A percentile compares a stretch with the other conserved stretches of the same genome.
These are phyloP conservation scores for Pelargonium hybrid DNA, from an alignment of 441 rosid genomes.

Conservation along the genomic window DNA sequence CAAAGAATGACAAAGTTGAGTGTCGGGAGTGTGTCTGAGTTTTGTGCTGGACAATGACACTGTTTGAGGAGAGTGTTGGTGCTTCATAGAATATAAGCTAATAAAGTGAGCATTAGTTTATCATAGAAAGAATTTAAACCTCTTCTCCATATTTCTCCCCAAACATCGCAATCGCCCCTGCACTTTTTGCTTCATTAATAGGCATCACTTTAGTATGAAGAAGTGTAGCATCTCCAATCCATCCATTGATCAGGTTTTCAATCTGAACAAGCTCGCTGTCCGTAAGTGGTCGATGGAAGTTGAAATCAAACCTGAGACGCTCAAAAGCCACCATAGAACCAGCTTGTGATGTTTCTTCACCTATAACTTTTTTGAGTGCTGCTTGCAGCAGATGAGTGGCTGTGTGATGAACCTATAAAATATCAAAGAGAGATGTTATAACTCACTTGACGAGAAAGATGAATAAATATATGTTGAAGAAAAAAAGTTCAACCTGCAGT, in stretches of 20 bases:
- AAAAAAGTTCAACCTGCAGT: conserved; percentile 4
- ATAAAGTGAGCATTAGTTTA: conserved; percentile 1
- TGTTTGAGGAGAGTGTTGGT: too few relatives aligned
- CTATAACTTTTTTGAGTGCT: conserved; percentile 73
- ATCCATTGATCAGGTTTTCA: conserved; percentile 58
- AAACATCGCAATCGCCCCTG: conserved; percentile 95
- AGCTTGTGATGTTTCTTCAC: conserved; percentile 85
- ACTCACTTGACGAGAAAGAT: neutral
- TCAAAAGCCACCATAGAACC: conserved; percentile 94
- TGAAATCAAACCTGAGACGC: conserved; percentile 91
- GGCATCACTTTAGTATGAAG: conserved; percentile 81
- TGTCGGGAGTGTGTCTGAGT: too few relatives aligned
- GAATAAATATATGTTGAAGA: conserved; percentile 5
- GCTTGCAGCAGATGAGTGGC: conserved; percentile 94
- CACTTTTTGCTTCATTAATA: conserved; percentile 61
- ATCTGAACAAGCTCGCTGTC: conserved; percentile 64
- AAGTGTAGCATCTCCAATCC: conserved; percentile 67
- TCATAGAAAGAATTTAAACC: conserved; percentile 32
- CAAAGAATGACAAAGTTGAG: too few relatives aligned
- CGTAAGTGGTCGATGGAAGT: conserved; percentile 58
- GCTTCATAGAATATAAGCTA: neutral
- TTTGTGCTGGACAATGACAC: too few relatives aligned
- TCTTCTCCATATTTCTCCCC: conserved; percentile 90
- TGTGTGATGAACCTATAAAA: conserved; percentile 82
- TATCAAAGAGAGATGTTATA: conserved; percentile 9